Evolutionary conservation across 306 rosid genomes (phyloP).

Genomic region (Trichosanthes truncata): DNA sequence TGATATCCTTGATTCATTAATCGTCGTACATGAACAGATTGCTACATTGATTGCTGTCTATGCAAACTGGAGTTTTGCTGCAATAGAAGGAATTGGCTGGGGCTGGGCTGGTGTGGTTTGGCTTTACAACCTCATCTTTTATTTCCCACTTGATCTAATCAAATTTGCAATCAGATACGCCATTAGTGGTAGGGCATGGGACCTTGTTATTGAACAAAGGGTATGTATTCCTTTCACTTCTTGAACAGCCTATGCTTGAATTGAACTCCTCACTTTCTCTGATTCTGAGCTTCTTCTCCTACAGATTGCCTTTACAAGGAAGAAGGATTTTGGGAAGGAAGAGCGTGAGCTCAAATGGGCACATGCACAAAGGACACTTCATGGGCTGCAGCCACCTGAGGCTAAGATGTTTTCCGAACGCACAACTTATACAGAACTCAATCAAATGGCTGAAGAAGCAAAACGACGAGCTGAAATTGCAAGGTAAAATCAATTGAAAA

Average conservation of each 20-base stretch:
- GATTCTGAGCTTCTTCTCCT: slow-evolving; percentile 11
- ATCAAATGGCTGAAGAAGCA: slow-evolving; percentile 84
- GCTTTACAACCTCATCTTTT: slow-evolving; percentile 71
- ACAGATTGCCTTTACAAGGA: slow-evolving; percentile 75
- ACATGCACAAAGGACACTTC: slow-evolving; percentile 74
- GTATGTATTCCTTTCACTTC: slow-evolving; percentile 27
- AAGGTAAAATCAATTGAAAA: slow-evolving; percentile 27
- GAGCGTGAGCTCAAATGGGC: slow-evolving; percentile 85
- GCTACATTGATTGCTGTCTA: slow-evolving; percentile 76
- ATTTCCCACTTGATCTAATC: slow-evolving; percentile 66
- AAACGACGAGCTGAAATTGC: slow-evolving; percentile 80
- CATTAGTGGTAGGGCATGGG: slow-evolving; percentile 80
- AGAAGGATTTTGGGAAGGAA: slow-evolving; percentile 69
- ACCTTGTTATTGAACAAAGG: slow-evolving; percentile 69
- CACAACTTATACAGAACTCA: slow-evolving; percentile 38
- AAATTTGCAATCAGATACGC: slow-evolving; percentile 63
- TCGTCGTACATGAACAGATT: slow-evolving; percentile 31
- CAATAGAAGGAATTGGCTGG: slow-evolving; percentile 78
- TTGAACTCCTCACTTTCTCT: neutral
- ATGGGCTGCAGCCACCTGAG: slow-evolving; percentile 78
- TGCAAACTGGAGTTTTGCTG: slow-evolving; percentile 70
- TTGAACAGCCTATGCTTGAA: neutral
- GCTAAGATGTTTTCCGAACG: slow-evolving; percentile 49
- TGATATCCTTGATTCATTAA: neutral
- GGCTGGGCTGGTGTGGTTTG: slow-evolving; percentile 90